Evolutionary conservation across 805 yeast species (phyloP), one percentile per base, ranked within the genome.

Genomic region (Metschnikowia kofuensis): DNA sequence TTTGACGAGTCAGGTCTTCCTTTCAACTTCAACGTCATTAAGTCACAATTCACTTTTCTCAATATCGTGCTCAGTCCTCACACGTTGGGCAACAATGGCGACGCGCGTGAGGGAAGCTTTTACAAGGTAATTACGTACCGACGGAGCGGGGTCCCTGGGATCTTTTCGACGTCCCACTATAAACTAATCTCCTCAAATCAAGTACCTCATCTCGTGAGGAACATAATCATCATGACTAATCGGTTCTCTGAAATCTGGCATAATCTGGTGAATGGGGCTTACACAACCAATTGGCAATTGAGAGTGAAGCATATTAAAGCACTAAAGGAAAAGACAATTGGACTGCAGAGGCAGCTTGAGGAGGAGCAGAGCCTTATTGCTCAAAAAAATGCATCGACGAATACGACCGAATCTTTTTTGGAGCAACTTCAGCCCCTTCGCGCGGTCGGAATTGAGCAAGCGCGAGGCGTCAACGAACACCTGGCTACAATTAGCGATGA

Each of bases 221-320:
- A 84, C 52, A 66, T 85, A 51, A 81, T 87, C 2, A 61, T 85
- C 16, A 74, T 82, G 46, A 85, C 90, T 4, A 78, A 80, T 54
- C 84, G 82, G 51, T 86, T 88, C 65, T 89, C 96, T 1, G 75
- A 77, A 27, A 84, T 84, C 14, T 88, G 94, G 89, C 85, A 85
- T 56, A 67, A 80, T 10, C 75, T 75, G 43, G 55, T 51, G 21
- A 47, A 54, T 13, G 83, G 83, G 4, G 71, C 70, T 34, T 82
- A 77, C 65, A 69, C 74, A 7, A 77, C 84, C 36, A 83, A 77
- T 58, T 88, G 96, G 95, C 75, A 79, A 14, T 80, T 80, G 54
- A 72, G 96, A 50, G 74, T 80, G 54, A 77, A 72, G 47, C 89
- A 84, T 55, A 74, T 85, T 16, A 53, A 55, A 12, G 53, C 56